Conservation (phyloP, 2,329 filamentous ascomycete species). For the Magnaporthales sp. region DNA sequence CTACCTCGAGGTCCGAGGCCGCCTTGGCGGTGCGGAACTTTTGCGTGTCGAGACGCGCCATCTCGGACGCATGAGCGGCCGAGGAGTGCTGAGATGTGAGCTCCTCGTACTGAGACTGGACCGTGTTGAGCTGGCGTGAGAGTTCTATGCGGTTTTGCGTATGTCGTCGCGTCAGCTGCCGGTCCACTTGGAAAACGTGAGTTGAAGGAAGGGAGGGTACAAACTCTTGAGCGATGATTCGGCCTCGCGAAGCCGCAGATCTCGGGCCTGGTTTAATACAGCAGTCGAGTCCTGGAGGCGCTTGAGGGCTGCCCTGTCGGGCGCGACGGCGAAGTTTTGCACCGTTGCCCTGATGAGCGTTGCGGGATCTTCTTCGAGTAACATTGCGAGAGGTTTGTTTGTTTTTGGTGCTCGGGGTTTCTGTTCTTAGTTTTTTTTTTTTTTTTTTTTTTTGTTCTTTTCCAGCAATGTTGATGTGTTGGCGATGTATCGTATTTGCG, state of each 20-base stretch:
- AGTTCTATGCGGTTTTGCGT: too few species aligned
- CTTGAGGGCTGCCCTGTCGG: conserved; percentile 71
- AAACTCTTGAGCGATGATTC: conserved; percentile 56
- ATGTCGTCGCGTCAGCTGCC: neutral
- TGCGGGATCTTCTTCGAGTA: conserved; percentile 4
- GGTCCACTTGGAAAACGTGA: neutral
- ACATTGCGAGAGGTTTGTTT: neutral
- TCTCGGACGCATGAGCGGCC: conserved; percentile 71
- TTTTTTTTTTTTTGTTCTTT: neutral
- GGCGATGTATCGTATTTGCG: neutral
- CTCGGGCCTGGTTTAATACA: conserved; percentile 76
- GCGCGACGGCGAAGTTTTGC: conserved; percentile 87
- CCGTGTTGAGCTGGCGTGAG: conserved; percentile 64
- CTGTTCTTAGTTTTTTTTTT: neutral
- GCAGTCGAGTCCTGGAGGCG: conserved; percentile 79
- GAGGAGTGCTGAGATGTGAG: conserved; percentile 67
- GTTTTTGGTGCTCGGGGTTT: neutral
- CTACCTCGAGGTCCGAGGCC: conserved; percentile 80
- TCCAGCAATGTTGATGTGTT: too few species aligned
- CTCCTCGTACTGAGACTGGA: conserved; percentile 69
- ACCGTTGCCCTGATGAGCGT: conserved; percentile 84
- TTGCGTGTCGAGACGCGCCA: conserved; percentile 79
- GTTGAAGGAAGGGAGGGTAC: conserved; percentile 11
- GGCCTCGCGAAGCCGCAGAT: conserved; percentile 64
- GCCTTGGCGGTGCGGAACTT: conserved; percentile 95